Base-by-base conservation (phyloP, 371 early-diverging fungal genomes). In the Apophysomyces ossiformis region DNA sequence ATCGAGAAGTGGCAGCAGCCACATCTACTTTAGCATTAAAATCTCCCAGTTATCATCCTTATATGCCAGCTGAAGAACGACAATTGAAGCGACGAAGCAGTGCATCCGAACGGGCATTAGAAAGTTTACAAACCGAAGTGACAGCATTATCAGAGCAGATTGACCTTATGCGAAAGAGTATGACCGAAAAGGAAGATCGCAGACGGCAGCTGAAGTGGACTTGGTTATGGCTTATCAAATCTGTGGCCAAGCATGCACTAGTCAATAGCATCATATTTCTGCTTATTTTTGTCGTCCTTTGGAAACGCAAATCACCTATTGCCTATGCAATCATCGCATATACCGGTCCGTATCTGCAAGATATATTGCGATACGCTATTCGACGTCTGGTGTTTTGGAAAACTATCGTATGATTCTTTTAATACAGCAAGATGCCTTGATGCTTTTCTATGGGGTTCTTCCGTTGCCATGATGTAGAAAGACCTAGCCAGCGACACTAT, bases 51-150 rank as follows among this genome's bases (percentile, higher is more conserved):
- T 67, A 73, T 44, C 69, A 68, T 21, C 73, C 76, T 9, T 75
- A 75, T 44, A 46, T 39, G 35, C 6, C 63, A 41, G 37, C 64
- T 15, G 32, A 37, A 44, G 50, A 26, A 5, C 66, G 56, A 16
- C 43, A 63, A 36, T 37, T 58, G 18, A 61, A 57, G 57, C 39
- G 54, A 2, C 60, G 57, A 37, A 32, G 58, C 7, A 54, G 59
- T 4, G 60, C 57, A 7, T 66, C 74, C 5, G 79, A 79, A 61
- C 54, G 73, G 32, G 83, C 82, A 6, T 45, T 85, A 6, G 85
- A 85, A 59, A 72, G 60, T 26, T 58, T 85, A 16, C 85, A 85
- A 37, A 83, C 85, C 0, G 80, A 85, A 46, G 77, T 85, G 1
- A 70, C 82, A 3, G 83, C 78, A 5, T 58, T 85, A 35, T 73